These are phyloP conservation scores for Limnanthes douglasii DNA, from an alignment of 345 rosid genomes.

Conservation along the genomic window DNA sequence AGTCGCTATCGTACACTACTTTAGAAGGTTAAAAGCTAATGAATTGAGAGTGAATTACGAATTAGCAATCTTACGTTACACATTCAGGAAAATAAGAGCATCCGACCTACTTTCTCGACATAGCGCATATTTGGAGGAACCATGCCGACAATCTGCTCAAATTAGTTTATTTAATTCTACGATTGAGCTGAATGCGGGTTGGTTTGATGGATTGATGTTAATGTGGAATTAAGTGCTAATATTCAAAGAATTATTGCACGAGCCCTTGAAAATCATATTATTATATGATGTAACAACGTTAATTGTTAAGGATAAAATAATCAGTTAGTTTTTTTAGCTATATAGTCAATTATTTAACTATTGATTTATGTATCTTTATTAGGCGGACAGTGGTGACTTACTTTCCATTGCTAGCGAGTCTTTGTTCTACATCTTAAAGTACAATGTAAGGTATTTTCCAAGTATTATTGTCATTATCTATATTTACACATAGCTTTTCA, in stretches of 20 bases:
- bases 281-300: too few relatives aligned
- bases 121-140: constrained; percentile 90
- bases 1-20: not conserved
- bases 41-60: constrained; percentile 1
- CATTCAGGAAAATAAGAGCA: constrained; percentile 80
- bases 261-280: too few relatives aligned
- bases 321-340: too few relatives aligned
- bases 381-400: constrained; percentile 99
- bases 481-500: not conserved
- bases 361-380: too few relatives aligned
- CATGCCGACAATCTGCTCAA: constrained; percentile 91
- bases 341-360: too few relatives aligned
- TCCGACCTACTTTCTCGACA: constrained; percentile 88
- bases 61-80: constrained; percentile 9
- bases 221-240: constrained; percentile 63
- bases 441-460: constrained; percentile 39
- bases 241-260: not conserved
- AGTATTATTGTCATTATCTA: too few relatives aligned
- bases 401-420: constrained; percentile 94
- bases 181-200: constrained; percentile 99
- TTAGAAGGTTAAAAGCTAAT: constrained; percentile 1
- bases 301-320: too few relatives aligned
- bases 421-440: constrained; percentile 93
- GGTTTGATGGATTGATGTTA: constrained; percentile 92
- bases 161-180: constrained; percentile 93